Conservation (phyloP, 1,284 basidiomycete species). For the Ustilago nuda region DNA sequence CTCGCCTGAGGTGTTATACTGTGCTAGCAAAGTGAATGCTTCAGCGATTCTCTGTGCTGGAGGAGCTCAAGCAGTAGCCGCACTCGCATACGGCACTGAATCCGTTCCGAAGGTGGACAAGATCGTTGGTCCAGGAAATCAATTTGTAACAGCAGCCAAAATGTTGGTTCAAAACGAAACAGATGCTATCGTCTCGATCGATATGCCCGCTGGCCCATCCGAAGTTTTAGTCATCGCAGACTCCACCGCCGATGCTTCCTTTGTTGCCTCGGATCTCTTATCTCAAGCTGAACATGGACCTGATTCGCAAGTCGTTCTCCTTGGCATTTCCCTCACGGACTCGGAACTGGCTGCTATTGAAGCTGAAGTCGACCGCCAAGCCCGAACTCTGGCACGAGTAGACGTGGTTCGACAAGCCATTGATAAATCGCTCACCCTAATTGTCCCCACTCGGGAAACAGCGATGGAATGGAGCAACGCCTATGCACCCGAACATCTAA, state of each 20-base stretch:
- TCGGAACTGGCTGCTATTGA: conserved; percentile 81
- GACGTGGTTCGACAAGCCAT: conserved; percentile 92
- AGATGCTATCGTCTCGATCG: conserved; percentile 94
- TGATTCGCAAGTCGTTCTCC: conserved; percentile 96
- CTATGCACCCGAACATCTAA: conserved; percentile 82
- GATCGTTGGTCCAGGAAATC: conserved; percentile 98
- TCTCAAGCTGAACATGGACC: conserved; percentile 97
- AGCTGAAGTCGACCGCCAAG: conserved; percentile 86
- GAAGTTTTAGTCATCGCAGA: conserved; percentile 78
- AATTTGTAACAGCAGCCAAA: conserved; percentile 99
- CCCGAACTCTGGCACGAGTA: conserved; percentile 85
- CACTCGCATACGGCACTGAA: conserved; percentile 94
- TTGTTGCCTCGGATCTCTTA: conserved; percentile 94
- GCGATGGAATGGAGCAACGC: conserved; percentile 92
- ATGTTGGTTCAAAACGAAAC: conserved; percentile 99
- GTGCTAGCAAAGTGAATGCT: conserved; percentile 62
- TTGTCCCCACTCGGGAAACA: conserved; percentile 77
- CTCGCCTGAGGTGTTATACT: conserved; percentile 68
- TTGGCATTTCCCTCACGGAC: conserved; percentile 79
- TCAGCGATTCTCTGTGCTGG: conserved; percentile 74
- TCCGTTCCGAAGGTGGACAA: conserved; percentile 98
- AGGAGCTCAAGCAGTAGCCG: conserved; percentile 96
- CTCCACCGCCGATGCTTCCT: conserved; percentile 82
- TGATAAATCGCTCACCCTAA: conserved; percentile 89
- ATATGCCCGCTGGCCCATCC: conserved; percentile 98